Evolutionary conservation across 805 yeast genomes (phyloP), one percentile per base, ranked within the genome.

Genomic region (Sporopachydermia lactativora): DNA sequence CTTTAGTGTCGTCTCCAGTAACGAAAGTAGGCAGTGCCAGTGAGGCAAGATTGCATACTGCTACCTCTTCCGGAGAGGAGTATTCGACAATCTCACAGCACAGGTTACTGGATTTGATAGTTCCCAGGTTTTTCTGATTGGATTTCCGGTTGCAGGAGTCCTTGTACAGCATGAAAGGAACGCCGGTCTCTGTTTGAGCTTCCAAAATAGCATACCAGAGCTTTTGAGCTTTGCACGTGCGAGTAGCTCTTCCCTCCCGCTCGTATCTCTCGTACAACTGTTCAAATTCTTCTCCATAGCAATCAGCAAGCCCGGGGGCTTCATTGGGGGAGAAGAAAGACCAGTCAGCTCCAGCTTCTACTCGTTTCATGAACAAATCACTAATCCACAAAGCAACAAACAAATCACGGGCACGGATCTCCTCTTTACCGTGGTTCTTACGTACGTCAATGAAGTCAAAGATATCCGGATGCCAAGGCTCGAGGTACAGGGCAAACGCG

Each of bases 391-490:
- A 67, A 4, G 95, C 97, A 54, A 81, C 77, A 65, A 89, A 89
- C 49, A 89, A 65, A 58, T 89, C 97, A 53, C 97, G 73, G 1
- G 98, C 95, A 53, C 96, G 73, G 49, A 74, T 64, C 60, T 89
- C 97, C 60, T 89, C 96, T 52, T 84, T 86, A 41, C 96, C 97
- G 56, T 88, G 95, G 55, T 86, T 89, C 64, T 89, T 88, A 53
- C 92, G 74, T 49, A 89, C 66, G 44, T 88, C 89, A 41, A 89
- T 60, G 52, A 89, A 80, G 44, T 82, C 95, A 58, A 84, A 81
- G 28, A 89, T 70, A 52, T 89, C 98, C 6, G 81, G 73, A 57
- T 89, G 98, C 98, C 98, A 89, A 42, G 98, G 96, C 62, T 89
- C 98, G 31, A 89, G 59, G 61, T 88, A 89, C 31, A 86, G 62